Base-by-base conservation (phyloP, 768 basidiomycete species). In the Suillus clintonianus region DNA sequence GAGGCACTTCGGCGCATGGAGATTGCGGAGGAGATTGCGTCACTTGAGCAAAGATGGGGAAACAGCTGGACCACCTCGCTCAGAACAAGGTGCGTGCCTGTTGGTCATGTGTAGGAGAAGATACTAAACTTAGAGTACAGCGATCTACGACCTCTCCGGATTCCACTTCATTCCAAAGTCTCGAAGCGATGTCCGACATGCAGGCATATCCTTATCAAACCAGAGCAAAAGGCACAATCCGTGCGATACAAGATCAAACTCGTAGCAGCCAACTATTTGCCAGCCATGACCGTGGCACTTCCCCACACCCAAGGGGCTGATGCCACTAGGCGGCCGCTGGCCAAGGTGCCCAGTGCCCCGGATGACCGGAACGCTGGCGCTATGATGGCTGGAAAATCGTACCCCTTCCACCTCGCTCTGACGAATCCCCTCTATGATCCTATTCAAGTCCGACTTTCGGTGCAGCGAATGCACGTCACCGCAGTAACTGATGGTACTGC, bases 161-260 rank as follows among this genome's bases (percentile, higher is more conserved):
- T 98, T 68, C 95, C 94, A 0, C 82, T 99, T 0, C 94, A 92
- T 67, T 92, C 95, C 0, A 99, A 98, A 76, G 87, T 91, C 59
- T 95, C 95, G 4, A 99, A 99, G 77, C 93, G 97, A 5, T 99
- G 97, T 79, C 90, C 95, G 15, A 84, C 83, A 2, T 99, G 97
- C 74, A 89, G 92, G 19, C 97, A 99, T 76, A 97, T 99, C 69
- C 86, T 99, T 66, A 97, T 98, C 78, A 97, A 98, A 74, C 97
- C 97, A 4, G 97, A 99, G 74, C 92, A 96, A 72, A 99, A 99
- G 73, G 91, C 95, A 0, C 94, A 95, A 69, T 95, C 93, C 19
- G 90, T 92, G 42, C 87, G 94, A 19, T 98, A 90, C 83, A 98
- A 98, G 79, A 98, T 99, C 78, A 99, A 99, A 77, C 88, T 99